phyloP scores from a whole-genome alignment of 2,329 filamentous ascomycete species.

The Albifimbria verrucaria region DNA sequence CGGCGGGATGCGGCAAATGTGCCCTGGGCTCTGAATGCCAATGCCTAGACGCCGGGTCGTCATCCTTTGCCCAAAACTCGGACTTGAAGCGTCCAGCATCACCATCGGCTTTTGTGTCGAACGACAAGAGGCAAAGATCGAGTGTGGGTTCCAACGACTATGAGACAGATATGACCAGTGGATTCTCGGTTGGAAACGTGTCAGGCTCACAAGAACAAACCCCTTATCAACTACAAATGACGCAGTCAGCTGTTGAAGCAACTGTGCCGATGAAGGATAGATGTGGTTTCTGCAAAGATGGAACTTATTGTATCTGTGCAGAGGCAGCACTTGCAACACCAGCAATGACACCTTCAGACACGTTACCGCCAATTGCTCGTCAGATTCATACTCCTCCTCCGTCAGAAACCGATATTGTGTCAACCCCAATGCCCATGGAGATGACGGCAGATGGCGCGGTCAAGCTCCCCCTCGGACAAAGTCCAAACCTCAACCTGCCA shows the following conservation, averaged over 20 bases:
- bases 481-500: constrained; percentile 21
- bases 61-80: constrained; percentile 33
- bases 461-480: constrained; percentile 48
- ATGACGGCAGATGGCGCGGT: constrained; percentile 58
- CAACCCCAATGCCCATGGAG: constrained; percentile 51
- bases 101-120: constrained; percentile 35
- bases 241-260: constrained; percentile 33
- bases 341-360: constrained; percentile 36
- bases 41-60: constrained; percentile 60
- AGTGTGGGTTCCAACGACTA: constrained; percentile 44
- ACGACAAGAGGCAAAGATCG: constrained; percentile 55
- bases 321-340: constrained; percentile 48
- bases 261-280: constrained; percentile 56
- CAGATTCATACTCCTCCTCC: constrained; percentile 57
- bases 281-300: constrained; percentile 81
- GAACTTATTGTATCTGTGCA: constrained; percentile 78
- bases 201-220: constrained; percentile 15
- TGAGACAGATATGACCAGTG: constrained; percentile 72
- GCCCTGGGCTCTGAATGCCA: constrained; percentile 59
- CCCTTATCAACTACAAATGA: constrained; percentile 20
- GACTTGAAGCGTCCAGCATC: constrained; percentile 50
- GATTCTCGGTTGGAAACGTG: constrained; percentile 51
- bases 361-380: constrained; percentile 37
- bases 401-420: constrained; percentile 58
- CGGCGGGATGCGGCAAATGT: constrained; percentile 64